phyloP scores from a whole-genome alignment of 257 asterid genomes.

The Misopates orontium region DNA sequence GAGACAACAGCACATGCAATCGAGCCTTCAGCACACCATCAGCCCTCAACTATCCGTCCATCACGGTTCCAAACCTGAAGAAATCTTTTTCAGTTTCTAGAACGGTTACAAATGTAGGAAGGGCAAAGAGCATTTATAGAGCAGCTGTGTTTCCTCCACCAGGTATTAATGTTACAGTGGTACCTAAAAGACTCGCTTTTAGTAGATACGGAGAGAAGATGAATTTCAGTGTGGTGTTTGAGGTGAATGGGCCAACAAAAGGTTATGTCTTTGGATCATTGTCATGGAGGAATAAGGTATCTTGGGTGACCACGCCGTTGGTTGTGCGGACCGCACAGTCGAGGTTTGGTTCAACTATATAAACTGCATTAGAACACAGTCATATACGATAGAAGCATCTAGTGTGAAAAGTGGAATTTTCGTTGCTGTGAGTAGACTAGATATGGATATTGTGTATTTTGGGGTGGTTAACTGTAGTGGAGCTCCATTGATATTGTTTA shows the following conservation, averaged over 20 bases:
- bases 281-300: constrained; percentile 69
- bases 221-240: constrained; percentile 61
- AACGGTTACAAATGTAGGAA: constrained; percentile 84
- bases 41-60: constrained; percentile 81
- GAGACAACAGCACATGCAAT: constrained; percentile 76
- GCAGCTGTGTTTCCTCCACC: constrained; percentile 63
- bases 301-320: constrained; percentile 70
- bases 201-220: constrained; percentile 59
- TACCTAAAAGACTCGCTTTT: constrained; percentile 60
- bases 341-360: constrained; percentile 39
- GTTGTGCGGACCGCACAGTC: constrained; percentile 54
- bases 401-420: background rate
- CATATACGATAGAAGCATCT: background rate
- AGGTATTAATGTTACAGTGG: constrained; percentile 68
- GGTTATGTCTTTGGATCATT: constrained; percentile 82
- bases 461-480: background rate
- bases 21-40: constrained; percentile 51
- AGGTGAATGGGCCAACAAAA: constrained; percentile 53
- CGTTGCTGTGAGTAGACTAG: background rate
- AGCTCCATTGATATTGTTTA: background rate
- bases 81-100: constrained; percentile 49
- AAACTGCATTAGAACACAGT: background rate
- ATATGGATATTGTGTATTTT: background rate
- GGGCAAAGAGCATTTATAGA: constrained; percentile 48
- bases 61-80: constrained; percentile 60